These are phyloP conservation scores for Beauveria australis DNA, from an alignment of 2,329 filamentous ascomycete genomes.

Conservation along the genomic window DNA sequence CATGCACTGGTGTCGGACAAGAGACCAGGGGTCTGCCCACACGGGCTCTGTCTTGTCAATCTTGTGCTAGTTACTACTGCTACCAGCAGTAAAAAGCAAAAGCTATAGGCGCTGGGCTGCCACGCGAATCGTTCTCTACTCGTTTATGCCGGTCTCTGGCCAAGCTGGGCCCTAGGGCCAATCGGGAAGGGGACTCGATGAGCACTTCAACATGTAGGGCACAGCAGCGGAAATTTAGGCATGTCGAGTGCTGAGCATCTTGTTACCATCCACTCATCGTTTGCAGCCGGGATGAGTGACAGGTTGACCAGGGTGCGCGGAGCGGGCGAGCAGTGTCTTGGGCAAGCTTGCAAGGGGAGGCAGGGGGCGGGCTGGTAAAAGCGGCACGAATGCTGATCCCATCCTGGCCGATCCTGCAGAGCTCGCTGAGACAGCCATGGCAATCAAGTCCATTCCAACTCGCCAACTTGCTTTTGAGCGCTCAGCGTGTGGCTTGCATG, in stretches of 20 bases:
- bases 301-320: neutral
- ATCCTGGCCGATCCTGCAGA: neutral
- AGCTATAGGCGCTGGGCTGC: neutral
- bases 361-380: neutral
- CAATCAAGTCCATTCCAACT: neutral
- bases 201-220: conserved; percentile 6
- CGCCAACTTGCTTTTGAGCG: neutral
- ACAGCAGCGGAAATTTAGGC: neutral
- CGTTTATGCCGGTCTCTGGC: neutral
- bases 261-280: neutral
- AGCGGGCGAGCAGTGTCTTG: neutral
- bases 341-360: neutral
- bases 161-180: neutral
- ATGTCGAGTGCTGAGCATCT: neutral
- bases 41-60: neutral
- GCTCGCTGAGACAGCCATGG: neutral
- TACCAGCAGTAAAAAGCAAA: conserved; percentile 4
- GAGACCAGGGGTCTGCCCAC: neutral
- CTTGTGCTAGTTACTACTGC: neutral
- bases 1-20: neutral
- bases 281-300: neutral
- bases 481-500: neutral
- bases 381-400: neutral
- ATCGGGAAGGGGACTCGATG: neutral
- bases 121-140: neutral